These are phyloP conservation scores for Keithomyces neogunnii DNA, from an alignment of 2,329 filamentous ascomycete species.

Conservation along the genomic window DNA sequence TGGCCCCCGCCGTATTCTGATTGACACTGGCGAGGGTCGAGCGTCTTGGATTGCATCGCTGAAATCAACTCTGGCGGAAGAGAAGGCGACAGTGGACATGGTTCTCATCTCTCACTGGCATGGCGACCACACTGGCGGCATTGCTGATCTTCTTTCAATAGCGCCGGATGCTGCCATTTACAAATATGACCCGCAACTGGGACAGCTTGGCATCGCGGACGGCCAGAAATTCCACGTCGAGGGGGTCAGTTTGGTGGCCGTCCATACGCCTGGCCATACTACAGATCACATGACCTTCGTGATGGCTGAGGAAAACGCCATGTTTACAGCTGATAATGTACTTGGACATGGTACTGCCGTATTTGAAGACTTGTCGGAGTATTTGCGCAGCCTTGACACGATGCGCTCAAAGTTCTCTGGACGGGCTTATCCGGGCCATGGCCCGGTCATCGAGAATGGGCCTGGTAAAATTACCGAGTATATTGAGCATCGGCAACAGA, in stretches of 20 bases:
- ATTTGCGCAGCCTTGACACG: slow-evolving; percentile 58
- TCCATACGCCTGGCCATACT: slow-evolving; percentile 61
- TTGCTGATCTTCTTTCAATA: slow-evolving; percentile 56
- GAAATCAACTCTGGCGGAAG: slow-evolving; percentile 52
- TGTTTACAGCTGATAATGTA: slow-evolving; percentile 87
- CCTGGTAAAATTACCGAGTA: slow-evolving; percentile 70
- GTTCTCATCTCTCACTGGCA: slow-evolving; percentile 91
- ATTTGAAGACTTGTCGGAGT: slow-evolving; percentile 66
- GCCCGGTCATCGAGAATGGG: slow-evolving; percentile 67
- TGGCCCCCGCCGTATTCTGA: slow-evolving; percentile 63
- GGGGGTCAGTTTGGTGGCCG: slow-evolving; percentile 59
- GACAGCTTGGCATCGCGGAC: slow-evolving; percentile 37
- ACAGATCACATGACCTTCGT: slow-evolving; percentile 74
- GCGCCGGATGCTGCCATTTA: slow-evolving; percentile 57
- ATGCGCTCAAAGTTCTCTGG: slow-evolving; percentile 61
- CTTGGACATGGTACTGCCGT: slow-evolving; percentile 80
- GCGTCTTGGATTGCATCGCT: slow-evolving; percentile 64
- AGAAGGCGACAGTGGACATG: slow-evolving; percentile 59
- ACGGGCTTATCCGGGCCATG: slow-evolving; percentile 81
- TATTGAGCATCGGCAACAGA: slow-evolving; percentile 67
- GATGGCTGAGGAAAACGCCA: slow-evolving; percentile 67
- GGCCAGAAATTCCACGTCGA: slow-evolving; percentile 47
- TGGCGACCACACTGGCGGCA: slow-evolving; percentile 72
- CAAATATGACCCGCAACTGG: slow-evolving; percentile 52
- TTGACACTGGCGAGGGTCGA: slow-evolving; percentile 84